These are phyloP conservation scores for Canna indica DNA, from an alignment of 176 grass and related monocot genomes.

Conservation along the genomic window DNA sequence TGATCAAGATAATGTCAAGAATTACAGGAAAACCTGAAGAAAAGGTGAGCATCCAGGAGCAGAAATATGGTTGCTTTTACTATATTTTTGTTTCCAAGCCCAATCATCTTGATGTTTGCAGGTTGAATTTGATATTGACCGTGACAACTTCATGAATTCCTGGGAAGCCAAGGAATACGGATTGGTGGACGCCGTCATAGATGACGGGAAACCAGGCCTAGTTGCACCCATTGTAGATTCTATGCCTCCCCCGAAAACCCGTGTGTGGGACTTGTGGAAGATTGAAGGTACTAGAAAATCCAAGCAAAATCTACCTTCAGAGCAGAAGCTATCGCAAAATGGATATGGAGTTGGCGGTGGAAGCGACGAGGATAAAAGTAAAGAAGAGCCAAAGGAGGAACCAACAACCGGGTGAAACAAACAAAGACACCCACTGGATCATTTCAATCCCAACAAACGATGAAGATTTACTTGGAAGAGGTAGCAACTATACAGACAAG, in stretches of 20 bases:
- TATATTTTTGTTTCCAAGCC: background rate
- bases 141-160: conserved; percentile 93
- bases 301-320: conserved; percentile 56
- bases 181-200: conserved; percentile 60
- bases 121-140: conserved; percentile 70
- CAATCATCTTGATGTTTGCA: conserved; percentile 20
- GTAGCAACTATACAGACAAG: background rate
- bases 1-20: conserved; percentile 85
- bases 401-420: conserved; percentile 18
- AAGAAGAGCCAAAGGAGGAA: conserved; percentile 33
- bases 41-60: conserved; percentile 32
- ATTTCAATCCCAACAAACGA: background rate
- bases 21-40: conserved; percentile 79
- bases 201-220: conserved; percentile 69
- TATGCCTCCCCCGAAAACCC: conserved; percentile 62
- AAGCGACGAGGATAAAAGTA: conserved; percentile 19
- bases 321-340: conserved; percentile 46
- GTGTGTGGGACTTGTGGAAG: conserved; percentile 69
- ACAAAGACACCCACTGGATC: background rate
- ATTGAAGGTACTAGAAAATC: conserved; percentile 46
- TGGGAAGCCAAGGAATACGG: conserved; percentile 97
- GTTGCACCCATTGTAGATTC: conserved; percentile 64
- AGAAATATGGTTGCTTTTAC: background rate
- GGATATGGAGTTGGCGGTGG: conserved; percentile 21
- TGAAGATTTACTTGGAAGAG: background rate